Evolutionary conservation across 2,329 filamentous ascomycete species (phyloP).

Genomic region (Alternaria incomplexa): DNA sequence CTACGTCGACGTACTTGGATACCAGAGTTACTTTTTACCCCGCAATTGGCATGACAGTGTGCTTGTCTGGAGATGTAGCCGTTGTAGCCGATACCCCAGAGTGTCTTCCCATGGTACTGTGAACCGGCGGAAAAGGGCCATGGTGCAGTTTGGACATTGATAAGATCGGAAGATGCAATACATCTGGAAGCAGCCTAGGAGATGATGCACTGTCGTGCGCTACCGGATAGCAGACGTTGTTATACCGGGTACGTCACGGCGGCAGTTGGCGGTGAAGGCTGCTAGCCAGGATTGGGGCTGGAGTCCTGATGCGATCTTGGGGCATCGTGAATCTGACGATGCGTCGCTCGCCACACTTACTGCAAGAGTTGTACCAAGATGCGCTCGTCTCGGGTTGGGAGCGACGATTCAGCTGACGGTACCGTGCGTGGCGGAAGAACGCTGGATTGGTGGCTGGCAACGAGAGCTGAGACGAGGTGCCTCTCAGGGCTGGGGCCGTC

Average conservation of each 20-base stretch:
- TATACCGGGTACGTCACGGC: conserved; percentile 1
- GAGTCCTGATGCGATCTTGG: conserved; percentile 14
- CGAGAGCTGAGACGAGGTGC: not conserved
- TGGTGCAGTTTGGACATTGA: not conserved
- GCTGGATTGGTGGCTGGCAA: not conserved
- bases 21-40: not conserved
- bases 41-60: not conserved
- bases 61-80: not conserved
- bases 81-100: not conserved
- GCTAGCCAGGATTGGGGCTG: conserved; percentile 22
- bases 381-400: not conserved
- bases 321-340: conserved; percentile 9
- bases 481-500: not conserved
- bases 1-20: not conserved
- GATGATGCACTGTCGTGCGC: not conserved
- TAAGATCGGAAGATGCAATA: not conserved
- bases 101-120: conserved; percentile 4
- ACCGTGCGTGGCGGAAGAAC: not conserved
- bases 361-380: conserved; percentile 8
- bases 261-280: conserved; percentile 6
- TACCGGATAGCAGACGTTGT: not conserved
- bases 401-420: conserved; percentile 6
- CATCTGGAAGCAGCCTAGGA: not conserved
- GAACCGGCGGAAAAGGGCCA: not conserved
- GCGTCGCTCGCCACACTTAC: conserved; percentile 29